Percentiles rank a stretch among this genome's conserved stretches.
These are phyloP conservation scores for Paralagenidium karlingii DNA, from an alignment of 352 stramenopile genomes.

Conservation along the genomic window DNA sequence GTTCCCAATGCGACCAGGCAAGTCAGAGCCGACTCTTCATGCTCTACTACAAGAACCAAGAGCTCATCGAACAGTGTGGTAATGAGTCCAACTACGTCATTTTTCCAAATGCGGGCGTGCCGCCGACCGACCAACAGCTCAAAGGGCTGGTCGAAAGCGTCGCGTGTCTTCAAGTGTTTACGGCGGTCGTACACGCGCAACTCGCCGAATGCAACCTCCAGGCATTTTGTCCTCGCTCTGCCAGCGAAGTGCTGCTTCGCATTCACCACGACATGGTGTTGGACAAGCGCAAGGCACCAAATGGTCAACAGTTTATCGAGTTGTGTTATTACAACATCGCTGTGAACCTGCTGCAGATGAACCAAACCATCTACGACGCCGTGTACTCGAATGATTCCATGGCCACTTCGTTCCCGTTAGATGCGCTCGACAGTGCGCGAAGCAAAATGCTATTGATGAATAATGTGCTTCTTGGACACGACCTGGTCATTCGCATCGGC, in stretches of 20 bases:
- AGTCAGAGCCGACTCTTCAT: too few relatives aligned
- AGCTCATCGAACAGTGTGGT: constrained; percentile 31
- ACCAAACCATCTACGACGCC: too few relatives aligned
- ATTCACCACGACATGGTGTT: constrained; percentile 34
- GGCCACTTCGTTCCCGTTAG: too few relatives aligned
- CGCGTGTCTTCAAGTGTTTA: constrained; percentile 30
- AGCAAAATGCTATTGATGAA: too few relatives aligned
- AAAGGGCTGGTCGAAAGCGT: constrained; percentile 23
- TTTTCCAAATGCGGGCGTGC: constrained; percentile 39
- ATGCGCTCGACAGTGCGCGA: too few relatives aligned
- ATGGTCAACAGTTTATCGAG: constrained; percentile 20
- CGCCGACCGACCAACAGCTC: constrained; percentile 21
- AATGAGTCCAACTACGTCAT: constrained; percentile 38
- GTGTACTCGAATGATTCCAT: too few relatives aligned
- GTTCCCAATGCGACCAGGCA: too few relatives aligned
- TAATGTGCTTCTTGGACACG: too few relatives aligned
- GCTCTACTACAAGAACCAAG: constrained; percentile 33
- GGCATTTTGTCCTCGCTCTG: constrained; percentile 30
- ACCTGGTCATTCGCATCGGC: too few relatives aligned
- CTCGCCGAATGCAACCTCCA: constrained; percentile 35
- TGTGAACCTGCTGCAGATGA: too few relatives aligned
- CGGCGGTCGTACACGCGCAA: constrained; percentile 20
- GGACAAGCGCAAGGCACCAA: constrained; percentile 11
- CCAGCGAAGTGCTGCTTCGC: constrained; percentile 50
- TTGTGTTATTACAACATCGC: too few relatives aligned